These are phyloP conservation scores for Themeda triandra DNA, from an alignment of 176 grass and related monocot species.

Conservation along the genomic window DNA sequence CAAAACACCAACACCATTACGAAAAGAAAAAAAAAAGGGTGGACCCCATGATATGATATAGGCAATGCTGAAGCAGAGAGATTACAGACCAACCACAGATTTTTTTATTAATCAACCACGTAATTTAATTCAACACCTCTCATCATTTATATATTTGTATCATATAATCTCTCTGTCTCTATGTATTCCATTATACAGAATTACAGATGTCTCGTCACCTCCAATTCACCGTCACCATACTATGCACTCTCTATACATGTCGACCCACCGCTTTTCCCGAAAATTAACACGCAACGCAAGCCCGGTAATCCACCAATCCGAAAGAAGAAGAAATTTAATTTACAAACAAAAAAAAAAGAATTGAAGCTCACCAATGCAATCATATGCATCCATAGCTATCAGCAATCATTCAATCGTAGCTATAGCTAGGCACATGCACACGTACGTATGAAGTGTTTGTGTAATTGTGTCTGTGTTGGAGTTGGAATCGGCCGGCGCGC, in stretches of 20 bases:
- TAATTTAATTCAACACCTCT: slow-evolving; percentile 21
- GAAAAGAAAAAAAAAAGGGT: slow-evolving; percentile 2
- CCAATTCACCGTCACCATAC: background rate
- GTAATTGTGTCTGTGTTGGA: background rate
- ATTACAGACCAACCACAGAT: background rate
- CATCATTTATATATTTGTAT: background rate
- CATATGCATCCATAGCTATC: background rate
- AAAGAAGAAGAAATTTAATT: background rate
- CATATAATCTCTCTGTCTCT: background rate
- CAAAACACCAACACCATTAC: background rate
- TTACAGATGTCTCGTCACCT: background rate
- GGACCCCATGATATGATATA: slow-evolving; percentile 9
- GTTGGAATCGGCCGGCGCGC: background rate
- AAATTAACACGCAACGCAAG: slow-evolving; percentile 14
- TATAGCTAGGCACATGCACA: background rate
- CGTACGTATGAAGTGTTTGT: background rate
- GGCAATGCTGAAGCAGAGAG: background rate
- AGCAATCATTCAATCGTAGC: background rate
- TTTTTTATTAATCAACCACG: slow-evolving; percentile 30
- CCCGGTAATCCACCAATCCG: background rate
- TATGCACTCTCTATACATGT: slow-evolving; percentile 27
- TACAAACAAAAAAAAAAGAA: slow-evolving; percentile 34
- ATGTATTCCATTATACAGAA: background rate
- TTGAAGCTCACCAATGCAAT: background rate
- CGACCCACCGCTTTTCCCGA: background rate